Conservation (phyloP, 306 rosid genomes). For the Rosa persica region DNA sequence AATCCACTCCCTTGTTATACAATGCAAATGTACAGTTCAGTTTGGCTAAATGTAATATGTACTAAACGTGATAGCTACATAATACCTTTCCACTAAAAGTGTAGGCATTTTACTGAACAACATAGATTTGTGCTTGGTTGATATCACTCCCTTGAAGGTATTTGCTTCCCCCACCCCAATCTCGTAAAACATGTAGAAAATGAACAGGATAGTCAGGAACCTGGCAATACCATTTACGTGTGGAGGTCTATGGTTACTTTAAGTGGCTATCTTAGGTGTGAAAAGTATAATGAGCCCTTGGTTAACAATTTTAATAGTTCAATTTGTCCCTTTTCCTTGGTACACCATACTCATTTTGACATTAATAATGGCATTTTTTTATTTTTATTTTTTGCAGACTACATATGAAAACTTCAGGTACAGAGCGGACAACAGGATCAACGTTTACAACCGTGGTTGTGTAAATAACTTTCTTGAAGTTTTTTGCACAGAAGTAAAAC, state of each 20-base stretch:
- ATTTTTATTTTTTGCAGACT: slow-evolving; percentile 52
- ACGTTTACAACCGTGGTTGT: slow-evolving; percentile 76
- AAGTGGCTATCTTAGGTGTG: background rate
- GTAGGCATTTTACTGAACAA: background rate
- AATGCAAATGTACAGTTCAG: background rate
- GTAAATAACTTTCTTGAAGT: slow-evolving; percentile 73
- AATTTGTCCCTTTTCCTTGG: background rate
- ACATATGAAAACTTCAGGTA: slow-evolving; percentile 87
- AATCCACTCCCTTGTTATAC: background rate
- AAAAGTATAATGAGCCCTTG: background rate
- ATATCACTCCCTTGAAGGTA: background rate
- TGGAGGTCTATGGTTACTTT: background rate
- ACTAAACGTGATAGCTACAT: background rate
- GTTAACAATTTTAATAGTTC: background rate
- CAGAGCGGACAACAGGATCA: slow-evolving; percentile 73
- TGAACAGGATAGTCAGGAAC: background rate
- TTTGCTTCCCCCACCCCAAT: background rate
- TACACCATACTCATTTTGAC: background rate
- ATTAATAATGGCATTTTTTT: background rate
- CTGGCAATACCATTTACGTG: background rate
- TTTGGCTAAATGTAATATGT: background rate
- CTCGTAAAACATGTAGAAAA: background rate
- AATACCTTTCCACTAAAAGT: background rate
- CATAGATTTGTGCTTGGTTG: background rate
- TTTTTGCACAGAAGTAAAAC: slow-evolving; percentile 71